Evolutionary conservation across 306 rosid species (phyloP).

Genomic region (Corylus heterophylla): DNA sequence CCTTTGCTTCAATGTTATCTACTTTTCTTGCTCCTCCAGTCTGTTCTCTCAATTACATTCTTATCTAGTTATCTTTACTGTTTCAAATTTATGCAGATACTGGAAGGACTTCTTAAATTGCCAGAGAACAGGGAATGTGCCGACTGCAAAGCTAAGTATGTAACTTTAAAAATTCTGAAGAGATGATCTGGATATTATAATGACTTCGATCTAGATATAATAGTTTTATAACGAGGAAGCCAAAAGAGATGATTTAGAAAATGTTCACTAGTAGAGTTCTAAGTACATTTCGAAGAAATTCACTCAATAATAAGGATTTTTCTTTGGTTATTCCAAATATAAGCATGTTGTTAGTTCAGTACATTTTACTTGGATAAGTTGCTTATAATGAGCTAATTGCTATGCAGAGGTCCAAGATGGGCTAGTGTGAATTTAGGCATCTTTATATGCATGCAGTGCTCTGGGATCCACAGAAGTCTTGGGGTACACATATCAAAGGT

Average conservation of each 20-base stretch:
- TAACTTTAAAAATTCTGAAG: constrained; percentile 32
- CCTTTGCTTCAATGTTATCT: constrained; percentile 13
- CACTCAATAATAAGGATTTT: constrained; percentile 13
- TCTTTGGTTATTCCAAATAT: constrained; percentile 7
- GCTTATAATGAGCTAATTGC: constrained; percentile 28
- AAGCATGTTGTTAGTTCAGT: constrained; percentile 9
- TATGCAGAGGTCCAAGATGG: constrained; percentile 98
- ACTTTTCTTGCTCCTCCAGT: neutral
- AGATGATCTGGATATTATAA: constrained; percentile 18
- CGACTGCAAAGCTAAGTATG: constrained; percentile 98
- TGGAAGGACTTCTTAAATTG: constrained; percentile 95
- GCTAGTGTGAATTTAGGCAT: constrained; percentile 99
- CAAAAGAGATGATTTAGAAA: constrained; percentile 21
- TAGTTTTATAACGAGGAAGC: neutral
- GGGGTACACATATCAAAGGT: constrained; percentile 99
- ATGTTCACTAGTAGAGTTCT: constrained; percentile 17
- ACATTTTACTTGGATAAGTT: constrained; percentile 18
- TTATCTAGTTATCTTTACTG: constrained; percentile 2
- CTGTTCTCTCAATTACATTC: constrained; percentile 16
- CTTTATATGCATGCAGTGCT: constrained; percentile 98
- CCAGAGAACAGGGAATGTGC: constrained; percentile 99
- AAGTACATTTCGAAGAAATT: constrained; percentile 20
- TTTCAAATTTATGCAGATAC: constrained; percentile 59
- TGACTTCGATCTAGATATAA: too few relatives aligned
- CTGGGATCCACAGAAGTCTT: constrained; percentile 97